A percentile compares a stretch with the other conserved stretches of the same genome.
These are phyloP conservation scores for Myochromella boudieri DNA, from an alignment of 768 basidiomycete species.

Conservation along the genomic window DNA sequence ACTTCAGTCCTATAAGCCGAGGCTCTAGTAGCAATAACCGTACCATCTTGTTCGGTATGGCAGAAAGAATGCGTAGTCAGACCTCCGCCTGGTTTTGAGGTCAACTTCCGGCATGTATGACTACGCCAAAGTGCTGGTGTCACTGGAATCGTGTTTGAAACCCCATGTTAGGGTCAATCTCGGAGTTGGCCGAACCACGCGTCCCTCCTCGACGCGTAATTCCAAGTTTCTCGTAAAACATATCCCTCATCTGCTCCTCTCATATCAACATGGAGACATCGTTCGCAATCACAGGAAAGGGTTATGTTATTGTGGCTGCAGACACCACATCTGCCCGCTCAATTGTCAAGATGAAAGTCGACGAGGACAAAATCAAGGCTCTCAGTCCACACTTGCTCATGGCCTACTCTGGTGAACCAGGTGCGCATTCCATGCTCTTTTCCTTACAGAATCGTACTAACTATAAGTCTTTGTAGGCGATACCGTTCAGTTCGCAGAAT, in stretches of 20 bases:
- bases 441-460: too few relatives aligned
- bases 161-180: constrained; percentile 19
- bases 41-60: constrained; percentile 73
- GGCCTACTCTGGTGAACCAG: constrained; percentile 94
- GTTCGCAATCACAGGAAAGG: constrained; percentile 90
- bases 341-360: constrained; percentile 96
- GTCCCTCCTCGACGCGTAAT: constrained; percentile 23
- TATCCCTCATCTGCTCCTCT: constrained; percentile 1
- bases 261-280: constrained; percentile 74
- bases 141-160: not conserved
- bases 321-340: constrained; percentile 89
- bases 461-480: constrained; percentile 58
- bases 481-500: constrained; percentile 96
- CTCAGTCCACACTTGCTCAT: constrained; percentile 91
- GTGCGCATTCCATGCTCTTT: constrained; percentile 47
- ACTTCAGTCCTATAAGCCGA: not conserved
- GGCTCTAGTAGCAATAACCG: constrained; percentile 16
- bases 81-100: constrained; percentile 40
- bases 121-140: too few relatives aligned
- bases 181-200: constrained; percentile 22
- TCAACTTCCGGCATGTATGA: constrained; percentile 22
- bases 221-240: constrained; percentile 9
- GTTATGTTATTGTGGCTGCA: constrained; percentile 88
- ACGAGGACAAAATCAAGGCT: constrained; percentile 95
- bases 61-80: constrained; percentile 61